A percentile compares a stretch with the other conserved stretches of the same genome.
These are phyloP conservation scores for Crassisporium funariophilum DNA, from an alignment of 768 basidiomycete species.

Conservation along the genomic window DNA sequence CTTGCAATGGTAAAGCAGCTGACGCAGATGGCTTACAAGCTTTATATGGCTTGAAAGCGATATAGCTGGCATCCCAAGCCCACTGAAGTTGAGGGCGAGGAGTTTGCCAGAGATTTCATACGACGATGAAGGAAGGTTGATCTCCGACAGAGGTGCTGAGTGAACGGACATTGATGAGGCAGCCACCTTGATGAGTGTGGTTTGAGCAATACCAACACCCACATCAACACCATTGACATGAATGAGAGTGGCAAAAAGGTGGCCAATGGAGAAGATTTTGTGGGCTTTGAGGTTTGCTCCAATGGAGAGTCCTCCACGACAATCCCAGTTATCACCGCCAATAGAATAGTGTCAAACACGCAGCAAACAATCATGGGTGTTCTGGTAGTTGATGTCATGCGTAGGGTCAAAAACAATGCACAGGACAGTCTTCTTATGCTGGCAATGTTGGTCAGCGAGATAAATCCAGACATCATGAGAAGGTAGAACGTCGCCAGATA, in stretches of 20 bases:
- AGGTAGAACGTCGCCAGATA: no score
- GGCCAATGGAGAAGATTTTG: conserved; percentile 2
- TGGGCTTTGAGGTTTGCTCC: no score
- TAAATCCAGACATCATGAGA: conserved; percentile 15
- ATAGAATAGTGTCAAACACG: conserved; percentile 19
- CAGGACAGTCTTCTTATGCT: conserved; percentile 19
- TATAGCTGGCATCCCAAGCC: background rate
- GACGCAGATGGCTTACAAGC: conserved; percentile 10
- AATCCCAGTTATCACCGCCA: conserved; percentile 18
- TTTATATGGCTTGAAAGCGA: background rate
- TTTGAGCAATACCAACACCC: conserved; percentile 9
- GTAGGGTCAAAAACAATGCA: conserved; percentile 13
- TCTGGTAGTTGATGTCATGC: conserved; percentile 12
- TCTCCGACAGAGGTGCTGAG: conserved; percentile 13
- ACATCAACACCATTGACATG: conserved; percentile 4
- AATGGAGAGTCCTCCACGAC: background rate
- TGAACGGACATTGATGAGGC: conserved; percentile 7
- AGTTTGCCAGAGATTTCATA: conserved; percentile 21
- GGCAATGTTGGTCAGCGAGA: conserved; percentile 4
- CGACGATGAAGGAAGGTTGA: conserved; percentile 10
- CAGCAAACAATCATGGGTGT: conserved; percentile 23
- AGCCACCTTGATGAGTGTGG: conserved; percentile 9
- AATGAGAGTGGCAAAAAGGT: conserved; percentile 13
- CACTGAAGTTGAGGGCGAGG: conserved; percentile 12
- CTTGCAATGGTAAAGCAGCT: background rate